A percentile compares a stretch with the other conserved stretches of the same genome.
phyloP scores from a whole-genome alignment of 2,329 filamentous ascomycete genomes.

The Fusarium keratoplasticum region DNA sequence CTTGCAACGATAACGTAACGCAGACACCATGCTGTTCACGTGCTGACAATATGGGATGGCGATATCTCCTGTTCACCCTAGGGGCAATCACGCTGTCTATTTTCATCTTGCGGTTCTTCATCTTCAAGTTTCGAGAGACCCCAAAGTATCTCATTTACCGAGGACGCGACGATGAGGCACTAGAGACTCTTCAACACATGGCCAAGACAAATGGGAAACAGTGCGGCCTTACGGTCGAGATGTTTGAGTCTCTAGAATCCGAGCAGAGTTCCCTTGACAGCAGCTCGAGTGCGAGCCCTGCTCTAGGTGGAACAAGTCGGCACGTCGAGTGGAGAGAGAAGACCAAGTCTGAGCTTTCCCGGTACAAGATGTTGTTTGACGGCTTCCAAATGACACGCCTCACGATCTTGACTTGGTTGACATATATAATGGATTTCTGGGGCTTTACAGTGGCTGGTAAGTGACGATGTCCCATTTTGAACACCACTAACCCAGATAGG shows the following conservation, averaged over 20 bases:
- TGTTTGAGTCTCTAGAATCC: conserved; percentile 46
- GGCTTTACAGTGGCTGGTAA: conserved; percentile 53
- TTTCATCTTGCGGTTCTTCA: conserved; percentile 57
- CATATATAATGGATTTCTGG: conserved; percentile 54
- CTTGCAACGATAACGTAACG: conserved; percentile 52
- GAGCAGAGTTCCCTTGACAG: conserved; percentile 39
- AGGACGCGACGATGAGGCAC: conserved; percentile 59
- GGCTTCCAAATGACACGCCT: conserved; percentile 49
- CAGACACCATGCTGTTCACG: conserved; percentile 52
- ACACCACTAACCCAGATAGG: conserved; percentile 31
- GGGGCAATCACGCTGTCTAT: conserved; percentile 57
- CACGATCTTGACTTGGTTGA: conserved; percentile 52
- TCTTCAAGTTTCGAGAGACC: conserved; percentile 61
- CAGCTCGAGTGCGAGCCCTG: conserved; percentile 23
- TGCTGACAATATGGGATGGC: conserved; percentile 62
- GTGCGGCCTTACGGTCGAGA: conserved; percentile 51
- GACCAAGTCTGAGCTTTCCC: conserved; percentile 23
- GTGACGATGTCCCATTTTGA: rapidly evolving
- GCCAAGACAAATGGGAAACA: conserved; percentile 53
- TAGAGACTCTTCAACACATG: conserved; percentile 60
- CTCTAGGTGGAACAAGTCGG: conserved; percentile 33
- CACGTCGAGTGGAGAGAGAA: conserved; percentile 30
- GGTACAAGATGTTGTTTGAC: conserved; percentile 51
- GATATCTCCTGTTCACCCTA: conserved; percentile 59
- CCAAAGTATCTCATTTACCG: conserved; percentile 59